These are phyloP conservation scores for Daldinia concentrica DNA, from an alignment of 495 filamentous ascomycete genomes.

Conservation along the genomic window DNA sequence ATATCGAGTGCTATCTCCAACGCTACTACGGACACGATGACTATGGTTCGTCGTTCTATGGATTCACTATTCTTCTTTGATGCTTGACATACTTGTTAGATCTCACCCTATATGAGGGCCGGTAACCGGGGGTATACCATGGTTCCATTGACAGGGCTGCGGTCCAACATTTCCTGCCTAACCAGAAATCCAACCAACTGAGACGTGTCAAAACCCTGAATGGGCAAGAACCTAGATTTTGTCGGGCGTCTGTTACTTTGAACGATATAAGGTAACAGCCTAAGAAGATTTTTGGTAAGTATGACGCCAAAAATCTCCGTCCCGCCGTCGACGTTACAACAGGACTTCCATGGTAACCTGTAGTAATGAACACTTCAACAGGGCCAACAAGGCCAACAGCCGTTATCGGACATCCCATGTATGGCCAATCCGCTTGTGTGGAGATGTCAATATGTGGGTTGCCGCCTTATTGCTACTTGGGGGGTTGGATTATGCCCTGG, in stretches of 20 bases:
- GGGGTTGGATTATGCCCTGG: not conserved
- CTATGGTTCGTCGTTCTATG: not conserved
- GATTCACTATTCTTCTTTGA: not conserved
- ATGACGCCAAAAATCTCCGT: constrained; percentile 3
- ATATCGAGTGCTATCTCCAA: too few relatives aligned
- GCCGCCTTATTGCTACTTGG: constrained; percentile 1
- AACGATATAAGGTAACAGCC: constrained; percentile 13
- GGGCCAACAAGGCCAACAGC: constrained; percentile 1
- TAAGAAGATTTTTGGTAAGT: not conserved
- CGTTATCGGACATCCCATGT: constrained; percentile 8
- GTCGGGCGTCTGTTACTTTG: constrained; percentile 20
- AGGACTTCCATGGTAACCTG: not conserved
- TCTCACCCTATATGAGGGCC: not conserved
- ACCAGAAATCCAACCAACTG: not conserved
- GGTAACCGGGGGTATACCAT: not conserved
- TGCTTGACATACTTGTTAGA: not conserved
- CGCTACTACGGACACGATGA: not conserved
- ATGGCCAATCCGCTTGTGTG: not conserved
- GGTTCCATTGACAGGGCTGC: not conserved
- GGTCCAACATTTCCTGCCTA: constrained; percentile 5
- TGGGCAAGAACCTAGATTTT: constrained; percentile 3
- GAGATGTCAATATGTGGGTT: not conserved
- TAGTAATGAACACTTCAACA: constrained; percentile 10
- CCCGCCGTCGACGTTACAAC: not conserved
- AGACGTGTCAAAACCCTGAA: not conserved